Percentiles rank a stretch among this genome's conserved stretches.
These are phyloP conservation scores for Naumovozyma castellii DNA, from an alignment of 805 yeast species.

Conservation along the genomic window DNA sequence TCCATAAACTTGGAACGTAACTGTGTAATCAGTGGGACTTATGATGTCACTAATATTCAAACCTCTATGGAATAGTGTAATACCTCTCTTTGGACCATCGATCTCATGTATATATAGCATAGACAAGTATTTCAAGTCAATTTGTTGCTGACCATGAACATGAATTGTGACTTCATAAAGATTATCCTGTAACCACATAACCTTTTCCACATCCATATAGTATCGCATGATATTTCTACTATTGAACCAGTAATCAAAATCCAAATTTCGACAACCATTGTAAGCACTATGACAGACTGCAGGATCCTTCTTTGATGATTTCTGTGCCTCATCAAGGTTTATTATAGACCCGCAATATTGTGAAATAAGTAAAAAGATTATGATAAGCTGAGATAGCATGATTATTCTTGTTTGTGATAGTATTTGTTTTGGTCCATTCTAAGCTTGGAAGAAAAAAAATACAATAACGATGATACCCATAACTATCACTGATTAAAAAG, in stretches of 20 bases:
- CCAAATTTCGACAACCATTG: conserved; percentile 12
- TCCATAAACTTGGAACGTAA: conserved; percentile 21
- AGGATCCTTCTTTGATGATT: too few relatives aligned
- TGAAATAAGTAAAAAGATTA: too few relatives aligned
- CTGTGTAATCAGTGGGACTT: conserved; percentile 23
- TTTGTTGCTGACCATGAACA: conserved; percentile 10
- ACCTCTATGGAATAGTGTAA: conserved; percentile 21
- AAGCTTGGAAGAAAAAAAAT: too few relatives aligned
- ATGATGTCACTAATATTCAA: conserved; percentile 12
- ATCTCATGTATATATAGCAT: conserved; percentile 24
- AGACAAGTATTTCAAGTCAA: conserved; percentile 7
- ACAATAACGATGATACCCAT: too few relatives aligned
- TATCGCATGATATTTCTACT: conserved; percentile 9
- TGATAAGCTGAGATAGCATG: too few relatives aligned
- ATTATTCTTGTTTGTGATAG: too few relatives aligned
- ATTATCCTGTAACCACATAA: conserved; percentile 10
- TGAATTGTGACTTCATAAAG: conserved; percentile 10
- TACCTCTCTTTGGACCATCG: conserved; percentile 19
- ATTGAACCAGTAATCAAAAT: conserved; percentile 9
- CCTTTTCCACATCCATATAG: conserved; percentile 8
- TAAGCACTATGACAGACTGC: too few relatives aligned
- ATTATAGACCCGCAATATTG: too few relatives aligned
- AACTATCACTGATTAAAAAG: too few relatives aligned
- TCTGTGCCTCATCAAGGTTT: too few relatives aligned
- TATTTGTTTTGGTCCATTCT: too few relatives aligned